A percentile compares a stretch with the other conserved stretches of the same genome.
Conservation (phyloP, 2,329 filamentous ascomycete species). For the Epichloe sp. region DNA sequence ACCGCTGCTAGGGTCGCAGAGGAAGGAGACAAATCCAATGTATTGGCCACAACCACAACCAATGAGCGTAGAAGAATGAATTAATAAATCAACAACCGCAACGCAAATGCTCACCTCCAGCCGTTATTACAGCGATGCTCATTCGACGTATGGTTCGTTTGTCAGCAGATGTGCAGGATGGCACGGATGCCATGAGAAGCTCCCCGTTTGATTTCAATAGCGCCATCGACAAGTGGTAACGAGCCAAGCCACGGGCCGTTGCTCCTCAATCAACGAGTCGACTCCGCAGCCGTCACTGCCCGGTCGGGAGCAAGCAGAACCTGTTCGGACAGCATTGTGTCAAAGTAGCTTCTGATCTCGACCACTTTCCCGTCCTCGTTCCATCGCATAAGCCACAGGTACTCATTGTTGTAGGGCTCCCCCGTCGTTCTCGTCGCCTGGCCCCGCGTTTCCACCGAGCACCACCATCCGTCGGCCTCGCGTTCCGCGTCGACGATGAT, state of each 20-base stretch:
- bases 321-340: slow-evolving; percentile 11
- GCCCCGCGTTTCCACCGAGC: slow-evolving; percentile 10
- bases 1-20: too few relatives aligned
- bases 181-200: too few relatives aligned
- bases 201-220: too few relatives aligned
- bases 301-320: slow-evolving; percentile 4
- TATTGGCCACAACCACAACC: too few relatives aligned
- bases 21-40: too few relatives aligned
- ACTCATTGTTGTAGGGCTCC: slow-evolving; percentile 14
- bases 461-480: slow-evolving; percentile 12
- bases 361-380: slow-evolving; percentile 12
- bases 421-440: slow-evolving; percentile 11
- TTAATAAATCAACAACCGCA: too few relatives aligned
- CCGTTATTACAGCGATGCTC: too few relatives aligned
- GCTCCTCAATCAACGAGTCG: background rate
- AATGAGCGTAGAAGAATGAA: too few relatives aligned
- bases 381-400: slow-evolving; percentile 13
- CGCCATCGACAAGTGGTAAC: too few relatives aligned
- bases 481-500: slow-evolving; percentile 12
- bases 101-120: too few relatives aligned
- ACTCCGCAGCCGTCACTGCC: background rate
- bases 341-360: slow-evolving; percentile 14
- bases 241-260: background rate
- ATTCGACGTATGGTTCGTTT: too few relatives aligned
- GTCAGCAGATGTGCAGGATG: too few relatives aligned